Conservation (phyloP, 768 basidiomycete species). For the Termitomyces eurrhizus region DNA sequence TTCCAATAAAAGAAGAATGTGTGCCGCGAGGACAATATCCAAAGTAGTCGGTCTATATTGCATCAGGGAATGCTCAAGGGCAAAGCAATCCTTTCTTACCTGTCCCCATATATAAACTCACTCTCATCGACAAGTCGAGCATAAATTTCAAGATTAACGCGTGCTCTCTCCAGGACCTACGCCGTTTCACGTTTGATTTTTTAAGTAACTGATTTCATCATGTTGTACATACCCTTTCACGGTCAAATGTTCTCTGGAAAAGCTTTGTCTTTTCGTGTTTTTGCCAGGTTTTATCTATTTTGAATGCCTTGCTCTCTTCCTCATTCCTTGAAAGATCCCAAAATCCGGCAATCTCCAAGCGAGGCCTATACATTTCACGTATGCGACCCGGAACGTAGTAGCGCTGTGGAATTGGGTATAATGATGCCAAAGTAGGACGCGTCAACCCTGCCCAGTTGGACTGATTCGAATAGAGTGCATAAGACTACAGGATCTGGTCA, state of each 20-base stretch:
- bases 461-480: conserved; percentile 57
- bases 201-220: background rate
- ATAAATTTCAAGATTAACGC: conserved; percentile 54
- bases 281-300: conserved; percentile 26
- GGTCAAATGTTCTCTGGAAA: conserved; percentile 55
- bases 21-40: conserved; percentile 66
- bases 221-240: conserved; percentile 50
- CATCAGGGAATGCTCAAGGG: background rate
- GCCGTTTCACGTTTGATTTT: background rate
- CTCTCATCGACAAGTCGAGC: conserved; percentile 47
- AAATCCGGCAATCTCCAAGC: conserved; percentile 60
- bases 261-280: conserved; percentile 28
- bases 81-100: conserved; percentile 27
- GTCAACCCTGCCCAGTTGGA: conserved; percentile 62
- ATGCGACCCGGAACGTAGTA: conserved; percentile 72
- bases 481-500: conserved; percentile 37
- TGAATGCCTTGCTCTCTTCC: conserved; percentile 41
- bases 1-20: conserved; percentile 55
- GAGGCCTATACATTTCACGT: conserved; percentile 48
- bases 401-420: conserved; percentile 64
- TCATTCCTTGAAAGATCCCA: conserved; percentile 49
- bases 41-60: conserved; percentile 51
- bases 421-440: conserved; percentile 47
- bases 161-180: conserved; percentile 60
- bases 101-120: conserved; percentile 47